phyloP scores from a whole-genome alignment of 192 early-diverging fungal genomes.

The Coemansia sp. region DNA sequence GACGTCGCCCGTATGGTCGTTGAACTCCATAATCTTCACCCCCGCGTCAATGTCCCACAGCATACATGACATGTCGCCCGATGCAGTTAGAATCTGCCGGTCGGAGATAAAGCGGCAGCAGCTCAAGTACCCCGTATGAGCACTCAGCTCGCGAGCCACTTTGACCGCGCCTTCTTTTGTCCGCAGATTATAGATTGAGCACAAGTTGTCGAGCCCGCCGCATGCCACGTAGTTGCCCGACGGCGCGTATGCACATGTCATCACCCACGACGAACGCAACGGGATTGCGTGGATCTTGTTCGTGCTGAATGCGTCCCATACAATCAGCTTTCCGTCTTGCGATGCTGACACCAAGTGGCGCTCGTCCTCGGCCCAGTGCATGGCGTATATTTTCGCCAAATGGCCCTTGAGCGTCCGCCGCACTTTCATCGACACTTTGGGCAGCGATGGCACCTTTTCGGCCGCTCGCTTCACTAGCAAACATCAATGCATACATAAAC shows the following conservation, averaged over 20 bases:
- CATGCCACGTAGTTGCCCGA: slow-evolving; percentile 98
- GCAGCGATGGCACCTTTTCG: slow-evolving; percentile 81
- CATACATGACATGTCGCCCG: slow-evolving; percentile 99
- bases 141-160: slow-evolving; percentile 91
- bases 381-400: slow-evolving; percentile 98
- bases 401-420: slow-evolving; percentile 97
- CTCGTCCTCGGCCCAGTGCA: slow-evolving; percentile 99
- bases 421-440: slow-evolving; percentile 91
- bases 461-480: slow-evolving; percentile 82
- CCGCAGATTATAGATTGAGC: slow-evolving; percentile 97
- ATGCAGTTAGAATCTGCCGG: slow-evolving; percentile 91
- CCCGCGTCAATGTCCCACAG: slow-evolving; percentile 99
- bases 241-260: slow-evolving; percentile 99
- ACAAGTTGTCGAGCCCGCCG: slow-evolving; percentile 99
- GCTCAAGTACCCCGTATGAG: slow-evolving; percentile 96
- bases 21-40: slow-evolving; percentile 95
- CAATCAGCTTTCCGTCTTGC: slow-evolving; percentile 99
- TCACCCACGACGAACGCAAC: slow-evolving; percentile 98
- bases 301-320: slow-evolving; percentile 98
- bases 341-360: slow-evolving; percentile 97
- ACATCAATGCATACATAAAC: slow-evolving; percentile 5
- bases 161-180: slow-evolving; percentile 92
- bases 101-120: slow-evolving; percentile 98
- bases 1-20: slow-evolving; percentile 97
- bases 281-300: slow-evolving; percentile 99